Evolutionary conservation across 352 stramenopile genomes (phyloP).

Genomic region (Phytopythium kandeliae): DNA sequence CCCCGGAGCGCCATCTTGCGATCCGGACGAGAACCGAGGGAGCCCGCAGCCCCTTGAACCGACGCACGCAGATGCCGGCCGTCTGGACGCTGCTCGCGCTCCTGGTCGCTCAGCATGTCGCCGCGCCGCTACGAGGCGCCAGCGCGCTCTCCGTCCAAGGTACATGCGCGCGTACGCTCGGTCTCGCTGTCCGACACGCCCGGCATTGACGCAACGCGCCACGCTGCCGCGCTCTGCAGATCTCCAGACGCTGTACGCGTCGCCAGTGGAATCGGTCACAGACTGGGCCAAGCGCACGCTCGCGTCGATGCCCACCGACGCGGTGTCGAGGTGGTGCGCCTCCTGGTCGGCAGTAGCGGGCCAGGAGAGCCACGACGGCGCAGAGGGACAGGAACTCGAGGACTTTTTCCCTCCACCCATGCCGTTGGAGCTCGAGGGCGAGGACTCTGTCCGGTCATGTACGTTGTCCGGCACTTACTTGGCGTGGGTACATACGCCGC

Average conservation of each 20-base stretch:
- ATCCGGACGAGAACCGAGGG: too few relatives aligned
- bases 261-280: not conserved
- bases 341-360: not conserved
- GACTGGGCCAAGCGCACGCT: constrained; percentile 2
- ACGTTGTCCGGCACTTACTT: constrained; percentile 3
- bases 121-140: not conserved
- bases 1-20: too few relatives aligned
- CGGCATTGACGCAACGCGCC: not conserved
- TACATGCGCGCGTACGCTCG: too few relatives aligned
- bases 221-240: too few relatives aligned
- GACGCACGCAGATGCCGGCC: too few relatives aligned
- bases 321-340: not conserved
- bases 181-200: not conserved
- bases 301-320: not conserved
- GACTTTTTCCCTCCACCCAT: constrained; percentile 21
- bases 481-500: not conserved
- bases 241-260: not conserved
- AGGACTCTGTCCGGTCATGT: constrained; percentile 21
- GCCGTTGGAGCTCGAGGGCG: constrained; percentile 15
- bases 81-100: not conserved
- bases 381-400: constrained; percentile 1
- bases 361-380: not conserved
- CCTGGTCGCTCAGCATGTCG: not conserved
- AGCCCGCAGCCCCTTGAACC: too few relatives aligned
- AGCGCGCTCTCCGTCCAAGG: constrained; percentile 2